phyloP scores from a whole-genome alignment of 768 basidiomycete genomes.

The Tylopilus plumbeoviolaceoides region DNA sequence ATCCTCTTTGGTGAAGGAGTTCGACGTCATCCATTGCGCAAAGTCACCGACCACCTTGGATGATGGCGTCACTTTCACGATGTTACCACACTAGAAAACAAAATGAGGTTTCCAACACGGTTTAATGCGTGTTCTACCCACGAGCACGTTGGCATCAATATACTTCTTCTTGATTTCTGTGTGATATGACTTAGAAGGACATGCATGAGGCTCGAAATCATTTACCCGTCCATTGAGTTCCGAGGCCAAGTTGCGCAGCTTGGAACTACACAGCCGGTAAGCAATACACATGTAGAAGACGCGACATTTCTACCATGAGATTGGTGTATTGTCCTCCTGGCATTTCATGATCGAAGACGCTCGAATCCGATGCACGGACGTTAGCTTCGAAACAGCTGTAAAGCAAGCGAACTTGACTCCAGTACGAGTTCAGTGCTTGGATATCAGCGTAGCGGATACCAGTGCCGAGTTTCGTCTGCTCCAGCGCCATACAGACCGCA shows the following conservation, averaged over 20 bases:
- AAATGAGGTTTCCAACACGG: conserved; percentile 1
- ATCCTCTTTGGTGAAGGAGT: conserved; percentile 81
- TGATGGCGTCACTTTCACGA: conserved; percentile 99
- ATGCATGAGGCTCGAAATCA: conserved; percentile 6
- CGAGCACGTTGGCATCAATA: conserved; percentile 94
- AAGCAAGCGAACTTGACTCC: conserved; percentile 94
- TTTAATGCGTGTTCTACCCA: conserved; percentile 35
- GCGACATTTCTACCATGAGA: conserved; percentile 59
- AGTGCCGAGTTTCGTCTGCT: conserved; percentile 90
- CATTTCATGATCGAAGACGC: conserved; percentile 99
- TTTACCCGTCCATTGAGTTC: conserved; percentile 89
- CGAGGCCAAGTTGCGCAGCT: conserved; percentile 94
- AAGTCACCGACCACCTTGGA: conserved; percentile 99
- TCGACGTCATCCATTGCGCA: conserved; percentile 99
- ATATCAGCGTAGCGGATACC: conserved; percentile 97
- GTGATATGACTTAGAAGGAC: conserved; percentile 1
- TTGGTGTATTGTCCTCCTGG: conserved; percentile 96
- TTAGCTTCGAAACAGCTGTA: conserved; percentile 99
- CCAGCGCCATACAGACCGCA: conserved; percentile 89
- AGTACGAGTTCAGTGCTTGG: conserved; percentile 95
- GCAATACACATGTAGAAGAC: conserved; percentile 14
- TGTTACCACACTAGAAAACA: conserved; percentile 77
- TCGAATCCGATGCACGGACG: conserved; percentile 94
- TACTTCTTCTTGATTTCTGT: conserved; percentile 97
- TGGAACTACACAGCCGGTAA: conserved; percentile 70